A percentile compares a stretch with the other conserved stretches of the same genome.
phyloP scores from a whole-genome alignment of 1,139 yeast species.

The Zygosaccharomyces sapae region DNA sequence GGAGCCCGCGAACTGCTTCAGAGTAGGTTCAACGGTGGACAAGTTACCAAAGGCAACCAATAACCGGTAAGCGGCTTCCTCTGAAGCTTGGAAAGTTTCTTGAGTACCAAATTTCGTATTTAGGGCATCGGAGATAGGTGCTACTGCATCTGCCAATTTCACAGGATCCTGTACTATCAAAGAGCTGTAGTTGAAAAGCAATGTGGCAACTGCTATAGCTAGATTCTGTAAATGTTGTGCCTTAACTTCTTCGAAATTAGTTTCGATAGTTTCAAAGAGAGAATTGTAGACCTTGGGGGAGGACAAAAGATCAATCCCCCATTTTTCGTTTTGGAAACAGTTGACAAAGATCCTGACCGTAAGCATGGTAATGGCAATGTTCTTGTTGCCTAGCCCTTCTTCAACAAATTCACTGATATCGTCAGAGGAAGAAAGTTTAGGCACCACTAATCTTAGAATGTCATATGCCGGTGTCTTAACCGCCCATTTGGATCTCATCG shows the following conservation, averaged over 20 bases:
- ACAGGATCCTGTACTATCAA: constrained; percentile 29
- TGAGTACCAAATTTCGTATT: constrained; percentile 29
- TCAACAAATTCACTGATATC: constrained; percentile 40
- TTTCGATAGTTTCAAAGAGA: constrained; percentile 31
- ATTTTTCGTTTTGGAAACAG: constrained; percentile 42
- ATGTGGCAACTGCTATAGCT: constrained; percentile 48
- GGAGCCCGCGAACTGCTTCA: constrained; percentile 33
- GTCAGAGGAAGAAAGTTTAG: constrained; percentile 38
- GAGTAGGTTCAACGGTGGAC: constrained; percentile 33
- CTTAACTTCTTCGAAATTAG: constrained; percentile 23
- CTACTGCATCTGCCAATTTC: constrained; percentile 26
- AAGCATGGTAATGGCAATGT: constrained; percentile 48
- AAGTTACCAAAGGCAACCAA: constrained; percentile 51
- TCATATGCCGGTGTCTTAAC: constrained; percentile 55
- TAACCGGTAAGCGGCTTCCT: constrained; percentile 58
- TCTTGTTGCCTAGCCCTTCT: constrained; percentile 40
- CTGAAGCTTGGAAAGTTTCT: constrained; percentile 32
- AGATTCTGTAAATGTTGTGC: constrained; percentile 33
- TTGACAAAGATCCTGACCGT: constrained; percentile 50
- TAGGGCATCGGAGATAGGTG: constrained; percentile 32
- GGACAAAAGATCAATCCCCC: constrained; percentile 42
- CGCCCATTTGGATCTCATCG: constrained; percentile 45
- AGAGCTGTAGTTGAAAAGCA: constrained; percentile 50
- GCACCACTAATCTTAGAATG: constrained; percentile 48
- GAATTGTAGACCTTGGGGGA: constrained; percentile 35